Evolutionary conservation across 306 rosid species (phyloP).

Genomic region (Begonia fuchsioides): DNA sequence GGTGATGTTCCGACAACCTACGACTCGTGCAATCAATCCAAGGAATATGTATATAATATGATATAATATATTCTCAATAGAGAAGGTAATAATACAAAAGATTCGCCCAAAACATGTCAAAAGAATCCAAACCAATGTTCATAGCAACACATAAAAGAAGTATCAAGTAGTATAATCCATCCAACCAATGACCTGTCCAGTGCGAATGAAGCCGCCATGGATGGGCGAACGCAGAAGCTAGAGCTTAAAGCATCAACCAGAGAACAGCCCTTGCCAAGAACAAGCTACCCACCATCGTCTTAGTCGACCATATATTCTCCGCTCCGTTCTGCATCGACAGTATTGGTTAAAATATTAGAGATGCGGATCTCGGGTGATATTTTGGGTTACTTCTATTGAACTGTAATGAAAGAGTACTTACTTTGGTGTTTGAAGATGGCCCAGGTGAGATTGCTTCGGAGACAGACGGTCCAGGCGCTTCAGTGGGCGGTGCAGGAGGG

Average conservation of each 20-base stretch:
- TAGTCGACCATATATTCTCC: conserved; percentile 36
- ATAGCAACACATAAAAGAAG: background rate
- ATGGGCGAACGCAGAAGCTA: background rate
- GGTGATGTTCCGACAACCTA: no score
- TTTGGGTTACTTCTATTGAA: no score
- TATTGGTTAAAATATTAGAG: no score
- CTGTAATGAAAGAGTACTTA: background rate
- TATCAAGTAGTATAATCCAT: background rate
- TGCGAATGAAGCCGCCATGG: conserved; percentile 1
- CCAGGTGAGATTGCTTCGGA: conserved; percentile 17
- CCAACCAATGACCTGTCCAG: no score
- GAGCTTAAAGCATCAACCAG: conserved; percentile 29
- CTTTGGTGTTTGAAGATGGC: conserved; percentile 23
- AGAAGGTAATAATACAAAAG: conserved; percentile 2
- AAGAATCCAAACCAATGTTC: conserved; percentile 9
- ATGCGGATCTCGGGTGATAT: no score
- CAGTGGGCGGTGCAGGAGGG: conserved; percentile 27
- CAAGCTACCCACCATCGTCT: conserved; percentile 45
- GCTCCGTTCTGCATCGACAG: conserved; percentile 67
- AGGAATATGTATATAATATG: no score
- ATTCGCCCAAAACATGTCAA: background rate
- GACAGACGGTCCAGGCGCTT: conserved; percentile 50
- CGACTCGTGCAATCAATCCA: no score
- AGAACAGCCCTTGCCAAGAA: conserved; percentile 35
- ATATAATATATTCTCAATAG: background rate